Evolutionary conservation across 345 rosid species (phyloP).

Genomic region (Aquilaria malaccensis): DNA sequence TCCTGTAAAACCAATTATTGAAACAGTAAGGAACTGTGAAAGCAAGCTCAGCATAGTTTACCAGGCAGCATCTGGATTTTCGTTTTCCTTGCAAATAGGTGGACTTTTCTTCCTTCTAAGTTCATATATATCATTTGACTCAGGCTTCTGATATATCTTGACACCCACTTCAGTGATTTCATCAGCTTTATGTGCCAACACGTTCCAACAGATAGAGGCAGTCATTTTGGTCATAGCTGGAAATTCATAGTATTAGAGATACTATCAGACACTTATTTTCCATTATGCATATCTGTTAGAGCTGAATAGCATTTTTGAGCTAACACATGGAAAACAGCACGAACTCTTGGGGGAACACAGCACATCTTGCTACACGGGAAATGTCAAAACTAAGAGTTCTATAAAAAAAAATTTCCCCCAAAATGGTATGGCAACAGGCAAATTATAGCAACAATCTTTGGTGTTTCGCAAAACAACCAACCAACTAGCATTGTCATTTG

Average conservation of each 20-base stretch:
- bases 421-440: background rate
- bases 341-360: background rate
- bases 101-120: constrained; percentile 78
- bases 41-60: constrained; percentile 25
- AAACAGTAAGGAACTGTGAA: background rate
- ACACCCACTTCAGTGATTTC: constrained; percentile 87
- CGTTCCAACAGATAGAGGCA: constrained; percentile 91
- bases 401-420: too few relatives aligned
- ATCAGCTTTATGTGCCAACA: constrained; percentile 87
- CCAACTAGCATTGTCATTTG: too few relatives aligned
- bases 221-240: constrained; percentile 73
- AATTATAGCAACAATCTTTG: too few relatives aligned
- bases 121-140: constrained; percentile 71
- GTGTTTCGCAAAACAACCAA: too few relatives aligned
- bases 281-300: background rate
- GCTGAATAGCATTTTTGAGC: too few relatives aligned
- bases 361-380: background rate
- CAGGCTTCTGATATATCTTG: constrained; percentile 90
- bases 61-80: constrained; percentile 96
- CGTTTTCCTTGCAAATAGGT: constrained; percentile 79
- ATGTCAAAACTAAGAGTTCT: too few relatives aligned
- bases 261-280: background rate
- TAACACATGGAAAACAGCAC: too few relatives aligned
- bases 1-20: too few relatives aligned
- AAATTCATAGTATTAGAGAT: constrained; percentile 13